A percentile compares a stretch with the other conserved stretches of the same genome.
phyloP scores from a whole-genome alignment of 148 eudicot species.

The Beta vulgaris region DNA sequence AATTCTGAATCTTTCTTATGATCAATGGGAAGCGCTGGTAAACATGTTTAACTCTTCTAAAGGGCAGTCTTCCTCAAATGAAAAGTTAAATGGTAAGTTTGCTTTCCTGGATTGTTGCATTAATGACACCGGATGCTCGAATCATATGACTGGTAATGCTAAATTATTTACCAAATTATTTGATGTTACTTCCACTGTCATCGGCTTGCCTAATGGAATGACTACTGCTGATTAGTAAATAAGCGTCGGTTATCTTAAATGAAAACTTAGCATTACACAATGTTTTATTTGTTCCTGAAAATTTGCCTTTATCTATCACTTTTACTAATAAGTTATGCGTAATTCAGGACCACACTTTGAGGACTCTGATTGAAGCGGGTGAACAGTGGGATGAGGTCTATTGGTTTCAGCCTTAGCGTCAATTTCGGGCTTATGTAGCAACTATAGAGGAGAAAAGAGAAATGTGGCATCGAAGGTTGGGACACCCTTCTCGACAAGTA shows the following conservation, averaged over 20 bases:
- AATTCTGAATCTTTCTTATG: background rate
- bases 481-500: background rate
- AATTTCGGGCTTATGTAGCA: background rate
- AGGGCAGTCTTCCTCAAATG: background rate
- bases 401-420: background rate
- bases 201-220: background rate
- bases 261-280: background rate
- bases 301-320: background rate
- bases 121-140: background rate
- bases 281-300: background rate
- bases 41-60: background rate
- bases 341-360: background rate
- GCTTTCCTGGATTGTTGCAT: background rate
- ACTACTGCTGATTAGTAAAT: background rate
- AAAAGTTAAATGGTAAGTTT: background rate
- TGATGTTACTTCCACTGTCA: too few species aligned
- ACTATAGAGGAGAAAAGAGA: background rate
- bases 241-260: background rate
- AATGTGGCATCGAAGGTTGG: background rate
- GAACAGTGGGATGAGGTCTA: constrained; percentile 4
- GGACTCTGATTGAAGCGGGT: constrained; percentile 6
- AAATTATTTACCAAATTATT: background rate
- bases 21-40: background rate
- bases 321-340: background rate
- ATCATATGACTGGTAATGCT: background rate